Evolutionary conservation across 1,284 basidiomycete species (phyloP).

Genomic region (Leucoagaricus sp.): DNA sequence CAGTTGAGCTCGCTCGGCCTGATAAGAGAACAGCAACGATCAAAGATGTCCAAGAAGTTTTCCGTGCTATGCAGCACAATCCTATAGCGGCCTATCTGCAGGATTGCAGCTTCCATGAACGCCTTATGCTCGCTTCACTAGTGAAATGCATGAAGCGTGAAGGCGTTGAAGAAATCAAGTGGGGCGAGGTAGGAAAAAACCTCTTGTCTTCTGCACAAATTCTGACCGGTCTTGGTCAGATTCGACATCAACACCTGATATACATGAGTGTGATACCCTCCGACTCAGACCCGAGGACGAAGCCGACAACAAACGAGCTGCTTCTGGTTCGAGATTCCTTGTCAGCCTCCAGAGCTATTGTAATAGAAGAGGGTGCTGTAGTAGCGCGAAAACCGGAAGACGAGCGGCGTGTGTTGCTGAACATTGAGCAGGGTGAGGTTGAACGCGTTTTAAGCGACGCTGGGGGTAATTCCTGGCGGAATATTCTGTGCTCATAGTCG

Average conservation of each 20-base stretch:
- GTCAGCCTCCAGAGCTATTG: slow-evolving; percentile 68
- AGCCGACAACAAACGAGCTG: slow-evolving; percentile 59
- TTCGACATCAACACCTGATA: slow-evolving; percentile 66
- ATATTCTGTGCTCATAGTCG: slow-evolving; percentile 36
- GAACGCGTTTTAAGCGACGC: slow-evolving; percentile 74
- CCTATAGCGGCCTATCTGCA: slow-evolving; percentile 84
- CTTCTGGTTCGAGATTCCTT: slow-evolving; percentile 65
- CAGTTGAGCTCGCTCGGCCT: slow-evolving; percentile 77
- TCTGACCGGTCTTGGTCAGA: slow-evolving; percentile 37
- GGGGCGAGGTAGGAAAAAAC: slow-evolving; percentile 62
- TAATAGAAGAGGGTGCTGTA: slow-evolving; percentile 63
- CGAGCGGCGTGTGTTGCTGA: slow-evolving; percentile 65
- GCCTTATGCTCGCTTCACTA: slow-evolving; percentile 86
- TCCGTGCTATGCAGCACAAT: slow-evolving; percentile 89
- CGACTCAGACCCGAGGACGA: slow-evolving; percentile 49
- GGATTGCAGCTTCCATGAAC: slow-evolving; percentile 84
- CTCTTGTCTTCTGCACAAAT: slow-evolving; percentile 10
- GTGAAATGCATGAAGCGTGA: slow-evolving; percentile 82
- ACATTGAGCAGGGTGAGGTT: slow-evolving; percentile 71
- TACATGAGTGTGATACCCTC: slow-evolving; percentile 60
- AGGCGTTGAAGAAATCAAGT: slow-evolving; percentile 86
- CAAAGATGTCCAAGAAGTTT: slow-evolving; percentile 79
- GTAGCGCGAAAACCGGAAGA: slow-evolving; percentile 53
- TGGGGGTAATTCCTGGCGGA: slow-evolving; percentile 71
- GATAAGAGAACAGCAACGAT: slow-evolving; percentile 61